A percentile compares a stretch with the other conserved stretches of the same genome.
phyloP scores from a whole-genome alignment of 1,284 basidiomycete species.

The Pyrrhoderma noxium region DNA sequence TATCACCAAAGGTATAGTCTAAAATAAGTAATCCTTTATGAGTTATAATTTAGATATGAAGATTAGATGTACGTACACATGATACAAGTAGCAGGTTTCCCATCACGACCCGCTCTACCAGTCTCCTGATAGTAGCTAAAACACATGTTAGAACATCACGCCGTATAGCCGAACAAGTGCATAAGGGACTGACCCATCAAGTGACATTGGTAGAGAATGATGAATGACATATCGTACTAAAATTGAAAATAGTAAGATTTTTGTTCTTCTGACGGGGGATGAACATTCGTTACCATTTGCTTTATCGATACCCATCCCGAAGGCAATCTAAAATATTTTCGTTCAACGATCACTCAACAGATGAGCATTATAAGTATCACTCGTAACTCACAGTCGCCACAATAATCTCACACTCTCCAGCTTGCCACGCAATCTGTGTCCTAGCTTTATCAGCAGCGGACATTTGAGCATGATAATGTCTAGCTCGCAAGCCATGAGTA shows the following conservation, averaged over 20 bases:
- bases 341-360: slow-evolving; percentile 10
- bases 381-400: slow-evolving; percentile 70
- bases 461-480: slow-evolving; percentile 87
- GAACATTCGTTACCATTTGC: slow-evolving; percentile 44
- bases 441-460: slow-evolving; percentile 53
- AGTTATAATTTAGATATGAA: slow-evolving; percentile 1
- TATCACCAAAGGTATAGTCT: slow-evolving; percentile 56
- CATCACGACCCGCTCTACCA: slow-evolving; percentile 78
- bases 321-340: slow-evolving; percentile 54
- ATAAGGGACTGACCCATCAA: slow-evolving; percentile 47
- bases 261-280: slow-evolving; percentile 5
- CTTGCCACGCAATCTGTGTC: slow-evolving; percentile 73
- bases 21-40: slow-evolving; percentile 1
- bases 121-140: slow-evolving; percentile 76
- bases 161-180: too few species aligned
- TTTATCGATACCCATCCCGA: slow-evolving; percentile 99
- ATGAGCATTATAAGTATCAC: background rate
- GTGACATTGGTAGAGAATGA: slow-evolving; percentile 57
- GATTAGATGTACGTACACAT: slow-evolving; percentile 36
- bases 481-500: slow-evolving; percentile 53
- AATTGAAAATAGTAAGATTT: background rate
- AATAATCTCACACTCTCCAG: slow-evolving; percentile 72
- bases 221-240: slow-evolving; percentile 77
- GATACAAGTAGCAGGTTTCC: slow-evolving; percentile 54
- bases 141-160: slow-evolving; percentile 15